Base-by-base conservation (phyloP, 768 basidiomycete species). In the Pisolithus sp. region DNA sequence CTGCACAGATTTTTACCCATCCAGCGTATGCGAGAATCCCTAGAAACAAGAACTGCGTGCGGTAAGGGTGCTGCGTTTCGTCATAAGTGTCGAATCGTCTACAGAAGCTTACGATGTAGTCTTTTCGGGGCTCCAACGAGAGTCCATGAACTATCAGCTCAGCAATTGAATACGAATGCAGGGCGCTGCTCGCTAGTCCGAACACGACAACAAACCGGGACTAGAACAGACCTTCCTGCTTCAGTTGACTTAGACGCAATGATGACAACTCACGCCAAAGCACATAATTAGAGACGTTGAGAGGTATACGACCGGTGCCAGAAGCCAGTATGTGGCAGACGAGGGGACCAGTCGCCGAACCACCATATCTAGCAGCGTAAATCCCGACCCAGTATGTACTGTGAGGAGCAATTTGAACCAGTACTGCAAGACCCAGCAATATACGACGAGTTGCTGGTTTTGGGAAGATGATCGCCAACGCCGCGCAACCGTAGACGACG, bases 351-450 rank as follows among this genome's bases (percentile, higher is more conserved):
- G 73, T 66, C 13, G 81, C 52, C 13, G 82, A 76, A 55, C 78
- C 73, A 23, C 69, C 70, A 58, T 68, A 64, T 56, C 83, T 76
- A 28, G 80, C 77, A 9, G 83, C 81, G 68, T 74, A 76, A 21
- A 78, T 76, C 30, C 81, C 77, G 20, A 79, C 68, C 79, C 81
- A 87, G 59, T 88, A 86, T 5, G 80, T 79, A n/a, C 80, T 74
- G 57, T 79, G 76, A 1, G 89, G 83, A 26, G 81, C 73, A 45
- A 70, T 51, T 46, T 75, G 69, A 34, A 81, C 62, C 26, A 73
- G 61, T 8, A 71, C 49, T 18, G 72, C 76, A 38, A 77, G 69
- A 53, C 65, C 62, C n/a, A 51, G 43, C 20, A 69, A 36, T 40
- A 64, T 57, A 15, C 54, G 30, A 47, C 60, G 52, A 40, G 46